Evolutionary conservation across 768 basidiomycete genomes (phyloP), one percentile per base, ranked within the genome.

Genomic region (Trametes meyenii): DNA sequence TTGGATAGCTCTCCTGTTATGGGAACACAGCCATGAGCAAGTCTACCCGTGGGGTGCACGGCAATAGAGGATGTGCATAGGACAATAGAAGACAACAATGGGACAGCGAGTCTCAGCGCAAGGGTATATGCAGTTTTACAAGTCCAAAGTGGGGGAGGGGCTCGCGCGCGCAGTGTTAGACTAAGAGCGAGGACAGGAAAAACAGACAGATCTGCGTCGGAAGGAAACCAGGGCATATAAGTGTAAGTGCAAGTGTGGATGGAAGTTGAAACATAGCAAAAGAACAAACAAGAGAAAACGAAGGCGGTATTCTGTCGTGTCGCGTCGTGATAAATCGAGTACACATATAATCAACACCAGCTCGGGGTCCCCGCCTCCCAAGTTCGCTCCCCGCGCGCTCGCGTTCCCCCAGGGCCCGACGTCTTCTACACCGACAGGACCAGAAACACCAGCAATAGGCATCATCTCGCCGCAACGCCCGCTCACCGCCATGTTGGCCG

Each of bases 401-500:
- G 29, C 29, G 29, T 33, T 33, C 29, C 29, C 29, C 29, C 29
- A 33, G 29, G 29, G 29, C 29, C 29, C 29, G 29, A 33, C 29
- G 29, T 33, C 29, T 33, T 33, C 29, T 33, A 33, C 29, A 33
- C 29, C 8, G 7, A 35, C 48, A 13, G 48, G 2, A 17, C 2
- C 48, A 19, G 4, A 6, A 10, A 48, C 46, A 24, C 46, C 21
- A 50, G 19, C 21, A 16, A 13, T 13, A 36, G 17, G 16, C 51
- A 39, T 40, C 43, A 39, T 21, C 55, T 44, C 43, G 39, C 36
- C 43, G 21, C 54, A 35, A 40, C n/a, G 45, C 21, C 43, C 43
- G 43, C 38, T 83, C 71, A 89, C 71, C 79, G 79, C 87, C 87
- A 89, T 38, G 80, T 81, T 13, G 87, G 86, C 69, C 72, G 82